phyloP scores from a whole-genome alignment of 768 basidiomycete species.

The Pleurotus cornucopiae region DNA sequence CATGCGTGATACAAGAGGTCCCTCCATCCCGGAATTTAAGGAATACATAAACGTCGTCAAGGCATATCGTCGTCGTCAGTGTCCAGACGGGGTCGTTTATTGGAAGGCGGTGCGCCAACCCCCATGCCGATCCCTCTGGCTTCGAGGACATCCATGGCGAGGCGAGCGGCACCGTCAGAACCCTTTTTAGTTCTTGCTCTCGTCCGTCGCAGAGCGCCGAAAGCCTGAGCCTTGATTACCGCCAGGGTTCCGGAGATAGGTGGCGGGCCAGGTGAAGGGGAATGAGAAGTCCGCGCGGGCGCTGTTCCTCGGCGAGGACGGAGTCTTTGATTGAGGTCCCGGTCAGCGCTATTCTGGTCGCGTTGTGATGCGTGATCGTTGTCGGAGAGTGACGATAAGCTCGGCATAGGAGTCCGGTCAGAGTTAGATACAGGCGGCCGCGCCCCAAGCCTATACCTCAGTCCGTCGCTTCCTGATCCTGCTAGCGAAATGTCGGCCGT shows the following conservation, averaged over 20 bases:
- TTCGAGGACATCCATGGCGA: slow-evolving; percentile 79
- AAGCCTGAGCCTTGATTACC: slow-evolving; percentile 88
- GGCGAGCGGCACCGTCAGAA: slow-evolving; percentile 65
- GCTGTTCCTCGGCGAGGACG: slow-evolving; percentile 43
- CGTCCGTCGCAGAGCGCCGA: slow-evolving; percentile 78
- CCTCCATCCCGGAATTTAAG: slow-evolving; percentile 10
- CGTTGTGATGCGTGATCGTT: slow-evolving; percentile 49
- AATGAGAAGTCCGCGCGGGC: slow-evolving; percentile 45
- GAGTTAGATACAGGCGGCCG: slow-evolving; percentile 45
- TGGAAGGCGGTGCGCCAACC: slow-evolving; percentile 22
- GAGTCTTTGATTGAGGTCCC: slow-evolving; percentile 39
- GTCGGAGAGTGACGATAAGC: slow-evolving; percentile 42
- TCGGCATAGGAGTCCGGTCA: slow-evolving; percentile 45
- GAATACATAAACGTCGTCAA: slow-evolving; percentile 19
- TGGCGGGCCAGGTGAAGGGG: slow-evolving; percentile 40
- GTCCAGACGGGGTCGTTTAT: slow-evolving; percentile 46
- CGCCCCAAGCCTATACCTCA: slow-evolving; percentile 55
- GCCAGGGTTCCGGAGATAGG: slow-evolving; percentile 76
- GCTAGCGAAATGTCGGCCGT: slow-evolving; percentile 61
- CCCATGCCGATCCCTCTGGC: slow-evolving; percentile 66
- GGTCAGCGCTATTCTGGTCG: slow-evolving; percentile 54
- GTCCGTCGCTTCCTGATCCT: slow-evolving; percentile 45
- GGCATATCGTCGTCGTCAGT: slow-evolving; percentile 45
- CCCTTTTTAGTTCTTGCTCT: slow-evolving; percentile 70
- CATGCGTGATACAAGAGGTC: slow-evolving; percentile 14